Evolutionary conservation across 352 stramenopile species (phyloP).

Genomic region (Pythium coloratum): DNA sequence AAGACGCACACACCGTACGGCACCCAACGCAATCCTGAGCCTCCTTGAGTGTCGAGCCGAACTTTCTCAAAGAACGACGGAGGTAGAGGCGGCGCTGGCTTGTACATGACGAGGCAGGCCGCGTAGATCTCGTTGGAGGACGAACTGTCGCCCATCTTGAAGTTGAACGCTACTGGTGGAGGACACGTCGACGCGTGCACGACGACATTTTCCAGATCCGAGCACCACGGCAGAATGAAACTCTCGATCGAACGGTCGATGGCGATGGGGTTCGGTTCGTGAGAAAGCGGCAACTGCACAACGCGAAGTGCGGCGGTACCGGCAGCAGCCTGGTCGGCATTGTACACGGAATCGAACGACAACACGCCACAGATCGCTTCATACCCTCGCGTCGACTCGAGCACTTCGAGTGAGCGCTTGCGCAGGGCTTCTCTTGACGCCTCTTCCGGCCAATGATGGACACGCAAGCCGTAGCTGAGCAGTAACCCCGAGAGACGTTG

Average conservation of each 20-base stretch:
- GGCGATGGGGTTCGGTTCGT: constrained; percentile 25
- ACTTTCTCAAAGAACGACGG: constrained; percentile 58
- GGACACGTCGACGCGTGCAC: constrained; percentile 31
- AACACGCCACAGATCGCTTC: constrained; percentile 77
- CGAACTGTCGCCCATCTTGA: constrained; percentile 71
- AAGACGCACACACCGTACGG: constrained; percentile 80
- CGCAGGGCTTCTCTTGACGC: constrained; percentile 38
- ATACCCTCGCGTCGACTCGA: constrained; percentile 63
- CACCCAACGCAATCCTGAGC: constrained; percentile 53
- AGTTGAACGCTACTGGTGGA: constrained; percentile 42
- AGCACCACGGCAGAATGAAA: constrained; percentile 42
- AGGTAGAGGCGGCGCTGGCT: constrained; percentile 62
- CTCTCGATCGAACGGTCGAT: constrained; percentile 35
- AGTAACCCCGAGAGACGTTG: constrained; percentile 69
- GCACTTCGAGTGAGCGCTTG: constrained; percentile 69
- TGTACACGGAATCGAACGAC: constrained; percentile 54
- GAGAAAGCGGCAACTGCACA: constrained; percentile 23
- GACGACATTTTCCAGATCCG: constrained; percentile 27
- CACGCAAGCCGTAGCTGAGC: constrained; percentile 79
- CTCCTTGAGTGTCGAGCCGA: constrained; percentile 42
- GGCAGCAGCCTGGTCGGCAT: constrained; percentile 20
- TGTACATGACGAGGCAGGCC: constrained; percentile 80
- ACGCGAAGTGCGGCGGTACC: constrained; percentile 26
- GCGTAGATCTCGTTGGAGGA: constrained; percentile 73
- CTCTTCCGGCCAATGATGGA: constrained; percentile 75